Percentiles rank a stretch among this genome's conserved stretches.
These are phyloP conservation scores for Dioscorea alata DNA, from an alignment of 106 monocot genomes.

Conservation along the genomic window DNA sequence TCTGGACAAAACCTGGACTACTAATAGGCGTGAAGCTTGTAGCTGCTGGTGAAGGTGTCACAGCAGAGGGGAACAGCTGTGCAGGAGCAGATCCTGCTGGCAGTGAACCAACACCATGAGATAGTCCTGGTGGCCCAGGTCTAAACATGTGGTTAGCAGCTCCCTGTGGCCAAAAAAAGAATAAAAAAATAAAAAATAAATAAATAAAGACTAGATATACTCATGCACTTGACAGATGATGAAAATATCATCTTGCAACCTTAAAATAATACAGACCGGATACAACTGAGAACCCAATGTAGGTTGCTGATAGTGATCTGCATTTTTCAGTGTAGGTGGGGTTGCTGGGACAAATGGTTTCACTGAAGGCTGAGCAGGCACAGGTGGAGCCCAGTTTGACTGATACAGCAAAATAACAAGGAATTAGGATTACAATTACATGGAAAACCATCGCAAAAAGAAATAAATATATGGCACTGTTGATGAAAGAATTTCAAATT, in stretches of 20 bases:
- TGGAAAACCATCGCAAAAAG: too few relatives aligned
- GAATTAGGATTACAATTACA: too few relatives aligned
- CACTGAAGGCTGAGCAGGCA: constrained; percentile 39
- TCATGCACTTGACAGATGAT: too few relatives aligned
- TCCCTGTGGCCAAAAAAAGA: constrained; percentile 25
- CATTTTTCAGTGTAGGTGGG: constrained; percentile 56
- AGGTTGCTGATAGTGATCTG: constrained; percentile 65
- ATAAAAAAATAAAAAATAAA: too few relatives aligned
- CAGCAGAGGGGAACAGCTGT: constrained; percentile 35
- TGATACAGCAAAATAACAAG: constrained; percentile 1
- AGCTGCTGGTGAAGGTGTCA: constrained; percentile 19
- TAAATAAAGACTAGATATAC: too few relatives aligned
- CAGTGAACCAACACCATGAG: constrained; percentile 29
- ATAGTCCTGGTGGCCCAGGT: constrained; percentile 25
- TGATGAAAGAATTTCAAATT: too few relatives aligned
- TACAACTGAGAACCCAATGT: constrained; percentile 78
- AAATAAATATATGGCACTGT: too few relatives aligned
- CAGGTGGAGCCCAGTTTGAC: constrained; percentile 33
- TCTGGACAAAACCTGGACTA: constrained; percentile 31
- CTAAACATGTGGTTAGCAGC: constrained; percentile 32
- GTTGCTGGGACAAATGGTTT: constrained; percentile 65
- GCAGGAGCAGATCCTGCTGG: constrained; percentile 25
- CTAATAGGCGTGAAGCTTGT: constrained; percentile 35
- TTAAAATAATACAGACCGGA: constrained; percentile 34
- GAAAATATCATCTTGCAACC: too few relatives aligned